Evolutionary conservation across 805 yeast genomes (phyloP).

Genomic region (Ogataea polymorpha): DNA sequence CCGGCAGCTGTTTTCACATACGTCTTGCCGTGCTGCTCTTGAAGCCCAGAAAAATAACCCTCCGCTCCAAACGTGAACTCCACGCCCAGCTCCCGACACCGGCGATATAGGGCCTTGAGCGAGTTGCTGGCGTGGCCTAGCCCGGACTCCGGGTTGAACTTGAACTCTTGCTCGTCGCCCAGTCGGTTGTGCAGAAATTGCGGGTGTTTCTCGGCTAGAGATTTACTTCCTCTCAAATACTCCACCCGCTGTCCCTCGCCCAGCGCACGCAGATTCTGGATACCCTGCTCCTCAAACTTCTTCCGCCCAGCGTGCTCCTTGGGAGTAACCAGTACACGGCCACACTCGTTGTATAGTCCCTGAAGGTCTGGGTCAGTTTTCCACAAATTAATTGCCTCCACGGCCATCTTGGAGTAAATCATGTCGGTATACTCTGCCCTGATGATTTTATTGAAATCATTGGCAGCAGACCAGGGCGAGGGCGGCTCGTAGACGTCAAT

Average conservation of each 20-base stretch:
- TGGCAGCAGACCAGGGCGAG: constrained; percentile 80
- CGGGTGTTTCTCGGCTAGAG: constrained; percentile 26
- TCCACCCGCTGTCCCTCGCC: constrained; percentile 30
- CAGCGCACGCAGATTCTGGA: constrained; percentile 32
- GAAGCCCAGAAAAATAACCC: constrained; percentile 25
- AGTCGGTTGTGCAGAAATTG: constrained; percentile 17
- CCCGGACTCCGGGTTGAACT: constrained; percentile 41
- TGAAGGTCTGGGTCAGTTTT: constrained; percentile 33
- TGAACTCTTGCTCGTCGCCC: constrained; percentile 14
- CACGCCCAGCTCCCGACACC: constrained; percentile 33
- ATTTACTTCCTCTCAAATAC: constrained; percentile 30
- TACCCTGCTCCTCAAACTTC: constrained; percentile 37
- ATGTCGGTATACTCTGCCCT: constrained; percentile 45
- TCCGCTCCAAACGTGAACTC: constrained; percentile 33
- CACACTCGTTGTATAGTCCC: constrained; percentile 38
- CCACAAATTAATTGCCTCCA: constrained; percentile 45
- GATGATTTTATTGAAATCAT: constrained; percentile 51
- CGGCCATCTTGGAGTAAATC: constrained; percentile 40
- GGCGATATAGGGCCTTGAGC: constrained; percentile 30
- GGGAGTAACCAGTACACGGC: constrained; percentile 41
- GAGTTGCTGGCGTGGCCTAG: constrained; percentile 42
- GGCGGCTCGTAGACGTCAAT: constrained; percentile 49
- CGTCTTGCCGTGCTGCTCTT: constrained; percentile 11
- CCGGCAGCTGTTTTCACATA: constrained; percentile 31
- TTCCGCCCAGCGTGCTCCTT: constrained; percentile 32